Base-by-base conservation (phyloP, 2,329 filamentous ascomycete genomes). In the Hypoxylon sp. region DNA sequence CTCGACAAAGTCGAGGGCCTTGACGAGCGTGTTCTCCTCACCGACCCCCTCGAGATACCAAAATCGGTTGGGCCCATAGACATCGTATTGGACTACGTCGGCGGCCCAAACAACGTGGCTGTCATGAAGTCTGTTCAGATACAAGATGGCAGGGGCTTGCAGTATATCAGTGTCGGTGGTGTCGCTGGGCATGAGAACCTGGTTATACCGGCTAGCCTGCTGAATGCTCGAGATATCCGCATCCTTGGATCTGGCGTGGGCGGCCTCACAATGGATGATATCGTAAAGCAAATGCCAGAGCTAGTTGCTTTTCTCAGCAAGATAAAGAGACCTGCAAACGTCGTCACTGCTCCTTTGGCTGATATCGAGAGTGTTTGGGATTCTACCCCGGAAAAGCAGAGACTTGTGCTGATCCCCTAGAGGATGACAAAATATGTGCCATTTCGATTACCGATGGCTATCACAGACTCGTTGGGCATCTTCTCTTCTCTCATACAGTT, bases 181-280 rank as follows among this genome's bases (percentile, higher is more conserved):
- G 17, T 66, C 20, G 42, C 57, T 13, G 58, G 58, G 7, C 58
- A 61, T 25, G 57, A 66, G 33, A 40, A 61, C 30, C 14, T 66
- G 7, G 51, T 53, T 7, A 40, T 66, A 22, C 58, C 64, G 4
- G 57, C 51, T 17, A 53, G 58, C 53, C 13, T 66, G 33, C 58
- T 66, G 6, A 66, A 62, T 42, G 46, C 44, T 3, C 22, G 51
- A 17, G 31, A 33, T 11, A 57, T 69, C 10, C 62, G 62, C 35
- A 66, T 69, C 25, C 22, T 61, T 30, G 66, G 63, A 20, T 66
- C 63, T 20, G 63, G 66, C 6, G 54, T 69, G 54, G 63, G 66
- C 13, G 49, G 37, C 40, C 35, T 59, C 40, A 53, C 40, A 4
- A 60, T 46, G 54, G 17, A 27, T n/a, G 66, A 69, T 14, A 60